These are phyloP conservation scores for Geranium incanum DNA, from an alignment of 441 rosid species.

Conservation along the genomic window DNA sequence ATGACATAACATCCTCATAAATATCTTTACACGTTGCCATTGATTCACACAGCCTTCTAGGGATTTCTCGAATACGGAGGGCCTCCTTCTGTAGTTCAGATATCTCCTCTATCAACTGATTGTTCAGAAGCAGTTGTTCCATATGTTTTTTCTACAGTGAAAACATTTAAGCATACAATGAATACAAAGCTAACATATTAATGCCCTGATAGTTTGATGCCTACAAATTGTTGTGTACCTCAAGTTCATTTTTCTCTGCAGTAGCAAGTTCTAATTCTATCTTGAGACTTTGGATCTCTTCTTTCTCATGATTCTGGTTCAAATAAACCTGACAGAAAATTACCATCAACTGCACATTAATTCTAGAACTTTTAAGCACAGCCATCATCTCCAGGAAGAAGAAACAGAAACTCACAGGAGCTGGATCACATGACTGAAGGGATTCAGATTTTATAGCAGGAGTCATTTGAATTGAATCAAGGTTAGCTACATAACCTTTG, in stretches of 20 bases:
- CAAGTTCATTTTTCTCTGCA: conserved; percentile 48
- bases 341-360: conserved; percentile 2
- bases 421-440: conserved; percentile 38
- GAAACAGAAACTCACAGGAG: conserved; percentile 51
- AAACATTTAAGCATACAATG: background rate
- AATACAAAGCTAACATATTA: background rate
- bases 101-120: conserved; percentile 46
- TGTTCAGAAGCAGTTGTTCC: conserved; percentile 48
- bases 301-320: conserved; percentile 22
- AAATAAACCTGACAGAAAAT: conserved; percentile 31
- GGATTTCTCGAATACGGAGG: conserved; percentile 33
- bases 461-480: conserved; percentile 64
- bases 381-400: conserved; percentile 10
- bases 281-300: conserved; percentile 54
- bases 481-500: conserved; percentile 73
- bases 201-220: background rate
- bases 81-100: conserved; percentile 55
- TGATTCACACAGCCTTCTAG: conserved; percentile 40
- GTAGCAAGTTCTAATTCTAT: conserved; percentile 44
- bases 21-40: conserved; percentile 45
- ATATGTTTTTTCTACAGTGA: conserved; percentile 43
- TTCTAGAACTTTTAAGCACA: background rate
- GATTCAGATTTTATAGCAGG: conserved; percentile 61
- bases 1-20: conserved; percentile 40
- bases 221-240: conserved; percentile 34